These are phyloP conservation scores for Magnolia sinica DNA, from an alignment of 164 flowering plant species.

Conservation along the genomic window DNA sequence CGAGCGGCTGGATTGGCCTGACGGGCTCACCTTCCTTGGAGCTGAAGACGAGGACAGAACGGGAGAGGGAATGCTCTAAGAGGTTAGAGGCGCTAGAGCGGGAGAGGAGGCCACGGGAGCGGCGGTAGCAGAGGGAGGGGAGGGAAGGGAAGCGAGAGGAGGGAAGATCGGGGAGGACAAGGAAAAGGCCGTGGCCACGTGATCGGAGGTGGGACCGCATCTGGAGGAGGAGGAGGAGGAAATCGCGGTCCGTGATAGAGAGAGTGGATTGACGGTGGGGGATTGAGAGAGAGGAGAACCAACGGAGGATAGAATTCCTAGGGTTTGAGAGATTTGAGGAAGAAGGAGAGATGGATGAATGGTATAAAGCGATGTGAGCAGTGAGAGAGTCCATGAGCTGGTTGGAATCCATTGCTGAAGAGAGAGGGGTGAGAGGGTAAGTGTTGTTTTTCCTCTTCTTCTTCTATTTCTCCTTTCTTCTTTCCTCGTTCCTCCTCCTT, in stretches of 20 bases:
- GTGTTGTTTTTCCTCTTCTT: neutral
- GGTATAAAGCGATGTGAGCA: slow-evolving; percentile 79
- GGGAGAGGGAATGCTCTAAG: slow-evolving; percentile 32
- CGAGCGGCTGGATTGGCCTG: slow-evolving; percentile 24
- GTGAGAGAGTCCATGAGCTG: slow-evolving; percentile 70
- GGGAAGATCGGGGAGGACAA: slow-evolving; percentile 70
- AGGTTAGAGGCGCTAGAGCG: slow-evolving; percentile 40
- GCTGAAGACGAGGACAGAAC: slow-evolving; percentile 45
- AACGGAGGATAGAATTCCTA: slow-evolving; percentile 62
- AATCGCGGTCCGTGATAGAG: slow-evolving; percentile 49
- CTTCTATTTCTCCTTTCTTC: neutral
- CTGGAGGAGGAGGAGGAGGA: slow-evolving; percentile 53
- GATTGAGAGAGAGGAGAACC: slow-evolving; percentile 73
- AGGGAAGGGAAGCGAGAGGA: slow-evolving; percentile 32
- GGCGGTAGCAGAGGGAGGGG: slow-evolving; percentile 63
- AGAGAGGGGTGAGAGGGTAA: neutral
- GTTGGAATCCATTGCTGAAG: slow-evolving; percentile 25
- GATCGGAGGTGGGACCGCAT: slow-evolving; percentile 44
- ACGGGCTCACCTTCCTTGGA: slow-evolving; percentile 52
- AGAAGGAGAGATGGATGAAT: slow-evolving; percentile 29
- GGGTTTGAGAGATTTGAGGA: slow-evolving; percentile 28
- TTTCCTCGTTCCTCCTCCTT: neutral
- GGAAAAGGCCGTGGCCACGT: slow-evolving; percentile 55
- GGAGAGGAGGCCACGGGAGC: slow-evolving; percentile 61
- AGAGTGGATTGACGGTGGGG: slow-evolving; percentile 70